Evolutionary conservation across 441 rosid species (phyloP).

Genomic region (Populus tomentosa): DNA sequence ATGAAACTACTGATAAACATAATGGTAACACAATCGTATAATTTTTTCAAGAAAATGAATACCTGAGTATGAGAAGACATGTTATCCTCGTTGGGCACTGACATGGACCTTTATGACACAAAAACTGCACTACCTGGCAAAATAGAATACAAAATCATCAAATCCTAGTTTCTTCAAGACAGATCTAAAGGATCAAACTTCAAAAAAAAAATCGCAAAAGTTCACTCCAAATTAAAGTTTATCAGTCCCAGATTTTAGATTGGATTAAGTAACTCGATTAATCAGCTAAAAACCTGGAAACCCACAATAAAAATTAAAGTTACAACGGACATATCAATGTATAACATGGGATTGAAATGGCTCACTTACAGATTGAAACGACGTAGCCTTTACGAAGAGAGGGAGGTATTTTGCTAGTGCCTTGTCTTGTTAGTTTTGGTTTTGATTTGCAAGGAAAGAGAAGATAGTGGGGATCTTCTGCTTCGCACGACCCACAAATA

Average conservation of each 20-base stretch:
- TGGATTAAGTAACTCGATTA: not conserved
- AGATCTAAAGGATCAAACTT: not conserved
- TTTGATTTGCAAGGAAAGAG: not conserved
- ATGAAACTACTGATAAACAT: not conserved
- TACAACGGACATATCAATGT: not conserved
- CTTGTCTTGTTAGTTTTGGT: not conserved
- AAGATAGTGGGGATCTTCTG: not conserved
- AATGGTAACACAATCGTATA: not conserved
- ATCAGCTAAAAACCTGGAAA: not conserved
- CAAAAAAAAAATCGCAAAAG: not conserved
- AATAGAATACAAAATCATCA: not conserved
- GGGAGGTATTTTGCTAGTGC: not conserved
- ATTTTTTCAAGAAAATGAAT: not conserved
- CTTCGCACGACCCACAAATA: not conserved
- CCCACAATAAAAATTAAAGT: not conserved
- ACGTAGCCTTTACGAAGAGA: not conserved
- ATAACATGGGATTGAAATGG: not conserved
- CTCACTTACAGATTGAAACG: not conserved
- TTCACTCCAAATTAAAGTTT: not conserved
- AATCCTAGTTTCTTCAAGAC: not conserved
- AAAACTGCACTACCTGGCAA: not conserved
- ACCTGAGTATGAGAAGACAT: constrained; percentile 38
- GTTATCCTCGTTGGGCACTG: constrained; percentile 40
- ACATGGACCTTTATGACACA: constrained; percentile 22
- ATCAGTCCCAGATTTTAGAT: not conserved